These are phyloP conservation scores for Hypoxylon sp. DNA, from an alignment of 2,329 filamentous ascomycete species.

Conservation along the genomic window DNA sequence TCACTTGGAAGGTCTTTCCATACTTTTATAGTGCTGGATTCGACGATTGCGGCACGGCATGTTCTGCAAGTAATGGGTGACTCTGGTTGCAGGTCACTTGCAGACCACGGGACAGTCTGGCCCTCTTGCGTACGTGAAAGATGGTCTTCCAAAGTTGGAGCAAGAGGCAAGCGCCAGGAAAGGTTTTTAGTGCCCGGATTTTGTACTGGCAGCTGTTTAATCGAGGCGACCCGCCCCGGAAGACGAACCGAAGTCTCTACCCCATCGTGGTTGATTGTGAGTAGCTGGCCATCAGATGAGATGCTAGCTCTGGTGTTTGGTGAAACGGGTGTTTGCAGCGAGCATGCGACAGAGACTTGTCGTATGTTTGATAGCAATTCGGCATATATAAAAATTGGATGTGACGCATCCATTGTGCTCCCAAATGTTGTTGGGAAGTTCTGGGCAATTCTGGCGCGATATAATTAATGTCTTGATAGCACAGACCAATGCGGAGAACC, in stretches of 20 bases:
- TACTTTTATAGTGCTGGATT: conserved; percentile 58
- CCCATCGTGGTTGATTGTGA: conserved; percentile 66
- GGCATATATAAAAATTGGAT: conserved; percentile 67
- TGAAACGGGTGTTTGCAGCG: conserved; percentile 62
- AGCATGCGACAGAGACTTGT: conserved; percentile 72
- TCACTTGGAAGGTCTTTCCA: conserved; percentile 98
- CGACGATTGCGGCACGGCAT: conserved; percentile 60
- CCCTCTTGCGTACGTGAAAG: conserved; percentile 53
- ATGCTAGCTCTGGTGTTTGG: conserved; percentile 62
- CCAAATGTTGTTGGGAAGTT: conserved; percentile 29
- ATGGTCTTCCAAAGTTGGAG: conserved; percentile 5
- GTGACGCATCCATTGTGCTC: conserved; percentile 44
- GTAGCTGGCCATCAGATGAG: conserved; percentile 60
- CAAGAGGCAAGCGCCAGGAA: conserved; percentile 69
- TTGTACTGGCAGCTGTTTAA: conserved; percentile 58
- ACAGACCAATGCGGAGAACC: conserved; percentile 15
- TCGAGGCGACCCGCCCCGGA: conserved; percentile 59
- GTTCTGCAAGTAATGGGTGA: conserved; percentile 61
- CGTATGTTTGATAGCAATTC: conserved; percentile 76
- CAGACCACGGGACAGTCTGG: conserved; percentile 70
- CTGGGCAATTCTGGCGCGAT: conserved; percentile 21
- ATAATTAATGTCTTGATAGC: conserved; percentile 8
- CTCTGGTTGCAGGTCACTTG: conserved; percentile 61
- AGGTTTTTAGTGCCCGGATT: conserved; percentile 55
- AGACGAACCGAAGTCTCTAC: conserved; percentile 57